phyloP scores from a whole-genome alignment of 345 rosid species.

The Populus nigra region DNA sequence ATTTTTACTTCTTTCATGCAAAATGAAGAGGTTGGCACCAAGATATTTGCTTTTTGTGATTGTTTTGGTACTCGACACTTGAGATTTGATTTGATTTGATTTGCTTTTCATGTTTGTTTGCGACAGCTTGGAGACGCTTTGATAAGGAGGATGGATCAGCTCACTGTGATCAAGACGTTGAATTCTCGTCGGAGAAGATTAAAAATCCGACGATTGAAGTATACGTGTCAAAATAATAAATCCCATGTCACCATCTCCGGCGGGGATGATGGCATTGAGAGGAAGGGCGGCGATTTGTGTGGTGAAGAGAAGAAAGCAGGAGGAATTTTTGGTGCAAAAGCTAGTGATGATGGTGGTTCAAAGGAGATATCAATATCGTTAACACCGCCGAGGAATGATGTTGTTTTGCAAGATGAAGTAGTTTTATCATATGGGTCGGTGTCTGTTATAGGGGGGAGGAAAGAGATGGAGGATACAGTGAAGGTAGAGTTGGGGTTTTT shows the following conservation, averaged over 20 bases:
- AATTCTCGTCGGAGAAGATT: constrained; percentile 34
- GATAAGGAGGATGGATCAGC: constrained; percentile 14
- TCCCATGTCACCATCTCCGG: constrained; percentile 7
- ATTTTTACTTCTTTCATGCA: constrained; percentile 5
- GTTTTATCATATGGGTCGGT: constrained; percentile 38
- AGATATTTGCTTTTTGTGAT: neutral
- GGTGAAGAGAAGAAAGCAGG: neutral
- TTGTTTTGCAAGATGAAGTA: constrained; percentile 17
- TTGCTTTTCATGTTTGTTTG: no score
- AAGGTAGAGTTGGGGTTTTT: constrained; percentile 45
- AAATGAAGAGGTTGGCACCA: neutral
- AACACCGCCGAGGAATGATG: constrained; percentile 14
- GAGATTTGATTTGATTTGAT: no score
- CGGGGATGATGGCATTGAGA: neutral
- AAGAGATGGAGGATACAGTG: constrained; percentile 68
- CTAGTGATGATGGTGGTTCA: constrained; percentile 1
- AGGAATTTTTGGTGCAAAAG: neutral
- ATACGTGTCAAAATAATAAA: constrained; percentile 20
- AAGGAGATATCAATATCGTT: constrained; percentile 30
- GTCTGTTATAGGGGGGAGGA: constrained; percentile 62
- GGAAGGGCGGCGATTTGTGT: neutral
- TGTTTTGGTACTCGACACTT: neutral
- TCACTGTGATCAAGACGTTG: constrained; percentile 16
- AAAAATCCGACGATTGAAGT: constrained; percentile 30
- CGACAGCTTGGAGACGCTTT: neutral